Conservation (phyloP, 1,284 basidiomycete genomes). For the Ustilago loliicola region DNA sequence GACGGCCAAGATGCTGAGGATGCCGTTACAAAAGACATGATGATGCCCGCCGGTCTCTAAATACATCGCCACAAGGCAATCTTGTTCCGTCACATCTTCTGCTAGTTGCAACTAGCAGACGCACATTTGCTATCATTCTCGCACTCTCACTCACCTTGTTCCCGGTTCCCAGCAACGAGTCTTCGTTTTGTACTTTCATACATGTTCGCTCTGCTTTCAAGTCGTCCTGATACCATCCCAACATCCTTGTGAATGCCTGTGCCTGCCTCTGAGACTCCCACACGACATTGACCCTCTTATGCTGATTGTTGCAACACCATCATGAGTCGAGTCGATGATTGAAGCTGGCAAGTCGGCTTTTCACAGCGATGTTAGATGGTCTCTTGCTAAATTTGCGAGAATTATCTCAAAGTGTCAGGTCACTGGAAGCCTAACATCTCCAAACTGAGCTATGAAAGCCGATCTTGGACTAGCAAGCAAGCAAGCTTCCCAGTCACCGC, state of each 20-base stretch:
- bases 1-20: slow-evolving; percentile 50
- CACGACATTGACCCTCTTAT: background rate
- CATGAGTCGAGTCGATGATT: background rate
- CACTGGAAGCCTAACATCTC: no score
- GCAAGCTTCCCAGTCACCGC: no score
- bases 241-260: background rate
- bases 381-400: no score
- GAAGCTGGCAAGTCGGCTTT: background rate
- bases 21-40: slow-evolving; percentile 57
- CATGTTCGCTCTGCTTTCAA: slow-evolving; percentile 26
- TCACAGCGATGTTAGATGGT: background rate
- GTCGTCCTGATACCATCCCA: slow-evolving; percentile 24
- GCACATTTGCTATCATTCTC: background rate
- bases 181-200: slow-evolving; percentile 28
- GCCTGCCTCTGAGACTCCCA: background rate
- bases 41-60: slow-evolving; percentile 59
- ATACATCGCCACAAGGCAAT: no score
- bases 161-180: slow-evolving; percentile 12
- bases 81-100: slow-evolving; percentile 2
- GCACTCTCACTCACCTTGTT: background rate
- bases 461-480: no score
- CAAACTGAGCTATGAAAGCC: no score
- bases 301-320: background rate
- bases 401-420: no score
- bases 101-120: background rate